Evolutionary conservation across 2,329 filamentous ascomycete species (phyloP), one percentile per base, ranked within the genome.

Genomic region (Mycosphaerella sp.): DNA sequence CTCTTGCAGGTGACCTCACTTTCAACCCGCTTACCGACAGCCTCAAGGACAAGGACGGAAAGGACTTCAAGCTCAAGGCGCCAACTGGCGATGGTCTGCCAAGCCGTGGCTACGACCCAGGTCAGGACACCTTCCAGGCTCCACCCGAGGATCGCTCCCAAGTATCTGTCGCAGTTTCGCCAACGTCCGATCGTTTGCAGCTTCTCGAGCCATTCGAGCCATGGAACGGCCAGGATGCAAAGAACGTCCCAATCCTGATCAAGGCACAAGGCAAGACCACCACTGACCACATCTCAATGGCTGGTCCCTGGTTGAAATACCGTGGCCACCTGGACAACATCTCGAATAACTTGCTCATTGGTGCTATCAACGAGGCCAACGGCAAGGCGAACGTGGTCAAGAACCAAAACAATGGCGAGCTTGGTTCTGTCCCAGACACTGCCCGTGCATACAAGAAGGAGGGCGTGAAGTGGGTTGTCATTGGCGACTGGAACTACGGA

Each of bases 401-500:
- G 80, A 96, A 98, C 83, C 75, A 81, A 74, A 84, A 86, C 66
- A 95, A 79, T 58, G 87, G 85, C 65, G 82, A 90, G 62, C 91
- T 82, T 71, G 89, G 85, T 68, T 87, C 88, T 55, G 93, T 98
- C 51, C 93, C 93, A 53, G 89, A 86, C 56, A 90, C 90, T 66
- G 93, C 93, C 63, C 89, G 91, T 79, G 89, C 95, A 77, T 97
- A 97, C 85, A 98, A 98, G 86, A 83, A 85, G 73, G 90, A 93
- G 78, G 89, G 89, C 55, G 85, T 97, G 73, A 83, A 84, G 75
- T 98, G 93, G 93, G 90, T 96, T 69, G 93, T 98, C 61, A 75
- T 98, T 68, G 93, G 93, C 77, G 93, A 97, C 81, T 97, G 89
- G 89, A 98, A 98, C 81, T 97, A 97, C 76, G 93, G 93, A 62